Percentiles rank a stretch among this genome's conserved stretches.
These are phyloP conservation scores for Solanum appendiculatum DNA, from an alignment of 257 asterid genomes.

Conservation along the genomic window DNA sequence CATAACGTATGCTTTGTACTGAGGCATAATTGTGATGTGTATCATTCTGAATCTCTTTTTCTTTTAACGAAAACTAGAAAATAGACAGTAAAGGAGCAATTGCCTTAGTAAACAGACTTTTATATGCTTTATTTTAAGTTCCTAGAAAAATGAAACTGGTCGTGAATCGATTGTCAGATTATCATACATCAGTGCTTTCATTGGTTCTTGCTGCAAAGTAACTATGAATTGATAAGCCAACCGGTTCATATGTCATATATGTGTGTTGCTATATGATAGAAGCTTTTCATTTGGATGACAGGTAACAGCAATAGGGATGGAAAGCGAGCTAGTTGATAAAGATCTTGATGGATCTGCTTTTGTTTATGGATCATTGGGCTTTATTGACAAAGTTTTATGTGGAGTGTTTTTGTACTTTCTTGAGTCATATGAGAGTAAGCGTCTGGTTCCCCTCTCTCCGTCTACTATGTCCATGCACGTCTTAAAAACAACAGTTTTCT, in stretches of 20 bases:
- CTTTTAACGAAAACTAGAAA: not conserved
- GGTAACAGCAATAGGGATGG: slow-evolving; percentile 88
- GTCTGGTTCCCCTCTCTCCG: not conserved
- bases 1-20: not conserved
- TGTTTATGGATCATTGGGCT: slow-evolving; percentile 83
- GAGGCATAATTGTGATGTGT: not conserved
- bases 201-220: not conserved
- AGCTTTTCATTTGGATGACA: not conserved
- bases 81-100: not conserved
- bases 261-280: not conserved
- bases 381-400: slow-evolving; percentile 62
- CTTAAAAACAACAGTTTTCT: not conserved
- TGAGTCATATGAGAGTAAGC: slow-evolving; percentile 65
- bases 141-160: not conserved
- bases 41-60: not conserved
- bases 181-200: not conserved
- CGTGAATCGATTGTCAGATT: not conserved
- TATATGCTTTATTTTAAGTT: not conserved
- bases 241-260: not conserved
- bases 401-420: slow-evolving; percentile 58
- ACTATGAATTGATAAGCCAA: not conserved
- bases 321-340: slow-evolving; percentile 68
- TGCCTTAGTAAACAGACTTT: not conserved
- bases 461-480: not conserved
- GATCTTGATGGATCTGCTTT: slow-evolving; percentile 84